phyloP scores from a whole-genome alignment of 1,139 yeast species.

The Yarrowia galli region DNA sequence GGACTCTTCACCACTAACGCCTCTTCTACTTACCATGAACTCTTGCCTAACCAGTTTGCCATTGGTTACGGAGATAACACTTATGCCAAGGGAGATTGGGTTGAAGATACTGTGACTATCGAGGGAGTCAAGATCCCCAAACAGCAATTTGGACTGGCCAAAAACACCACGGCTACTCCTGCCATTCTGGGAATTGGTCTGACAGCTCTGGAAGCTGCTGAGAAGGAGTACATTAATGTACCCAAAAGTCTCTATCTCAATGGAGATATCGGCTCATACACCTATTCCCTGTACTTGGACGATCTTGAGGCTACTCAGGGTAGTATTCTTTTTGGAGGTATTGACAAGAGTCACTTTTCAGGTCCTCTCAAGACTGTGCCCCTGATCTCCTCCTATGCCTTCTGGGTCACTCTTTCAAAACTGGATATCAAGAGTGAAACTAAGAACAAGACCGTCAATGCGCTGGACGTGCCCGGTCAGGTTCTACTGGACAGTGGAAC shows the following conservation, averaged over 20 bases:
- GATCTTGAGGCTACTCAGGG: conserved; percentile 55
- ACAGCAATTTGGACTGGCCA: conserved; percentile 41
- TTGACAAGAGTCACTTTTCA: conserved; percentile 60
- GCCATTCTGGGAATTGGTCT: conserved; percentile 30
- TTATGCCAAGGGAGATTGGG: conserved; percentile 56
- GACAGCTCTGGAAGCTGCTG: conserved; percentile 19
- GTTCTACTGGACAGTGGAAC: conserved; percentile 68
- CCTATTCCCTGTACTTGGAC: conserved; percentile 64
- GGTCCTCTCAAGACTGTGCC: conserved; percentile 55
- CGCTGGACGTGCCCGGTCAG: conserved; percentile 27
- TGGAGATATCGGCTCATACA: conserved; percentile 58
- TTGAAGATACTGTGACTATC: conserved; percentile 53
- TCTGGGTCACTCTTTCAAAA: conserved; percentile 18
- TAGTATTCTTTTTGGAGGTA: conserved; percentile 63
- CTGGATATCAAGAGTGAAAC: conserved; percentile 21
- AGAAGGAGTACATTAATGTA: conserved; percentile 50
- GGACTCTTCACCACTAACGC: conserved; percentile 44
- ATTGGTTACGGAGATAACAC: conserved; percentile 93
- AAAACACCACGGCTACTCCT: conserved; percentile 43
- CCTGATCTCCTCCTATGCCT: conserved; percentile 34
- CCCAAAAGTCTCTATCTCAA: conserved; percentile 57
- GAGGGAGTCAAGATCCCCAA: conserved; percentile 33
- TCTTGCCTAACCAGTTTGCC: conserved; percentile 18
- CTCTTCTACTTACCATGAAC: conserved; percentile 43
- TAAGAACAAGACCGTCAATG: conserved; percentile 16